These are phyloP conservation scores for Tulasnella sp. DNA, from an alignment of 768 basidiomycete species.

Conservation along the genomic window DNA sequence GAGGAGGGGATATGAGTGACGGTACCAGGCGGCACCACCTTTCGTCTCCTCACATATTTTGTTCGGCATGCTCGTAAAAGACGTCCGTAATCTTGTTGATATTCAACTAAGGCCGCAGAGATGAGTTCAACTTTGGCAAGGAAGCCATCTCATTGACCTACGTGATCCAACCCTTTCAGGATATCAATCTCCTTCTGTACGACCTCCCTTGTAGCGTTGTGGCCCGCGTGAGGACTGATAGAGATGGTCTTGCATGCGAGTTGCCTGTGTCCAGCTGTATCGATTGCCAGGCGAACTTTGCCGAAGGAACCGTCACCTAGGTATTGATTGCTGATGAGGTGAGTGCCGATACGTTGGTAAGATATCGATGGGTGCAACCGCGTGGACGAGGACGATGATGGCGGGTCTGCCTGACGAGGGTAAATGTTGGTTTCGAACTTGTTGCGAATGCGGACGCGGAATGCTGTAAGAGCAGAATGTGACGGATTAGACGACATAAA, in stretches of 20 bases:
- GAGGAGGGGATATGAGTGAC: not conserved
- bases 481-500: not conserved
- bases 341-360: not conserved
- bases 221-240: not conserved
- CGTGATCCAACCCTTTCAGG: slow-evolving; percentile 12
- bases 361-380: too few relatives aligned
- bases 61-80: not conserved
- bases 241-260: slow-evolving; percentile 21
- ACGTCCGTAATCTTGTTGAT: slow-evolving; percentile 21
- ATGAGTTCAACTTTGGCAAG: not conserved
- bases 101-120: slow-evolving; percentile 15
- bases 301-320: slow-evolving; percentile 17
- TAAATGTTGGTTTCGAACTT: slow-evolving; percentile 14
- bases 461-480: not conserved
- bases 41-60: not conserved
- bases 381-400: too few relatives aligned
- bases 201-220: slow-evolving; percentile 4
- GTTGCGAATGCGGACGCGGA: slow-evolving; percentile 9
- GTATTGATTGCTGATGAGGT: slow-evolving; percentile 11
- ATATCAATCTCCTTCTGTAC: slow-evolving; percentile 22
- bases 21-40: not conserved
- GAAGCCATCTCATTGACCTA: not conserved
- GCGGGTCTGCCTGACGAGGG: not conserved
- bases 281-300: slow-evolving; percentile 19
- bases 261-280: slow-evolving; percentile 5